Evolutionary conservation across 345 rosid species (phyloP).

Genomic region (Psidium friedrichsthalianum): DNA sequence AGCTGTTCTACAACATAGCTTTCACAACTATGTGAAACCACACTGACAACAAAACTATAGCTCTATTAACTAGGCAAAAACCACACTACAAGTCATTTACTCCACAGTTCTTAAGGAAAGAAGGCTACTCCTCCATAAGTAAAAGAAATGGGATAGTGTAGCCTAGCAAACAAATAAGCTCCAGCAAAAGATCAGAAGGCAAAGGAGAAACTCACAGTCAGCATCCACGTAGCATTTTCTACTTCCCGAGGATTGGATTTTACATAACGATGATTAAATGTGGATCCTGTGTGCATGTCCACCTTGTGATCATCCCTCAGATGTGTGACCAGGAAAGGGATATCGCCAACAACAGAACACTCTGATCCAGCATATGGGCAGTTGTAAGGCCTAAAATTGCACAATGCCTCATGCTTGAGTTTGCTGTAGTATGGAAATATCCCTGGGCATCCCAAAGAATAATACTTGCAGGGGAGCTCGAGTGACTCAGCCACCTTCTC

Average conservation of each 20-base stretch:
- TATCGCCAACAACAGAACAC: constrained; percentile 32
- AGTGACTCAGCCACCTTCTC: constrained; percentile 46
- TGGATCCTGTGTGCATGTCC: constrained; percentile 45
- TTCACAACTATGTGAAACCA: not conserved
- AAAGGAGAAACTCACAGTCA: constrained; percentile 23
- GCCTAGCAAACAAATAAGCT: not conserved
- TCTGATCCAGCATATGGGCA: constrained; percentile 51
- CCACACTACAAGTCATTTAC: not conserved
- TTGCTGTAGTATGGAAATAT: constrained; percentile 46
- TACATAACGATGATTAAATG: constrained; percentile 43
- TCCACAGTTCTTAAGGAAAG: not conserved
- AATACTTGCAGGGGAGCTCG: constrained; percentile 38
- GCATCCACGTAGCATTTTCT: constrained; percentile 48
- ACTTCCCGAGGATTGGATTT: constrained; percentile 51
- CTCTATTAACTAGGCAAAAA: not conserved
- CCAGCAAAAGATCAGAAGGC: not conserved
- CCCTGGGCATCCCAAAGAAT: constrained; percentile 37
- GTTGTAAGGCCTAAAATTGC: constrained; percentile 41
- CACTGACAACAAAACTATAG: not conserved
- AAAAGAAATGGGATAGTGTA: not conserved
- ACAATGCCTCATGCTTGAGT: constrained; percentile 37
- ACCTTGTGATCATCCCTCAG: constrained; percentile 44
- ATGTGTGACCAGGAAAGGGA: constrained; percentile 35
- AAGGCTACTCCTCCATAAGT: not conserved
- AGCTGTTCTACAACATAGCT: not conserved